phyloP scores from a whole-genome alignment of 208 protist species.

The Acanthamoeba lenticulata region DNA sequence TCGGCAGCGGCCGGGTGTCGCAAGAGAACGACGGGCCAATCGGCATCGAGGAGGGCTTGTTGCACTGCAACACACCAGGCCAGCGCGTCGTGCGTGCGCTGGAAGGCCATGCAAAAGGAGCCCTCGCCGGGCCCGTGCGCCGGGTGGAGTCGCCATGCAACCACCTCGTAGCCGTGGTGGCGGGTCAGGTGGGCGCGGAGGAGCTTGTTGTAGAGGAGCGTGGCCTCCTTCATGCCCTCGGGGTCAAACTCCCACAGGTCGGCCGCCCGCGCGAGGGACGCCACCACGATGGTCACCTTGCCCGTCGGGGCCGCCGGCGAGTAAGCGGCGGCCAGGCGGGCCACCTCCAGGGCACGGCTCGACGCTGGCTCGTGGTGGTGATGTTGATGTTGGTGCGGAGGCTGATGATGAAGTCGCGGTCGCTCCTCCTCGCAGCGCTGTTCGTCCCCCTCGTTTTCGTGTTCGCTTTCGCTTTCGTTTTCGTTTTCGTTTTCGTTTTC shows the following conservation, averaged over 20 bases:
- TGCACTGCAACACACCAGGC: neutral
- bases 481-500: too few relatives aligned
- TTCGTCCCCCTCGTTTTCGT: neutral
- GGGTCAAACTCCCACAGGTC: constrained; percentile 24
- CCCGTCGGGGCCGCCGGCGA: neutral
- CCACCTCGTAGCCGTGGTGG: constrained; percentile 45
- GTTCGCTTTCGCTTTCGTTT: neutral
- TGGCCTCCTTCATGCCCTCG: neutral
- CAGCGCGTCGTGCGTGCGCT: neutral
- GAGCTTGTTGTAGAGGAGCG: neutral
- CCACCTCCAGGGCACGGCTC: neutral
- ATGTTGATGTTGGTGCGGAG: too few relatives aligned
- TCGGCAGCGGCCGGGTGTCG: neutral
- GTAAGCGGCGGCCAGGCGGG: neutral
- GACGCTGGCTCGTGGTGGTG: too few relatives aligned
- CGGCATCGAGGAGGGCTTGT: neutral
- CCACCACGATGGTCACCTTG: constrained; percentile 20
- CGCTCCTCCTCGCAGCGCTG: too few relatives aligned
- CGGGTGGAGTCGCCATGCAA: neutral
- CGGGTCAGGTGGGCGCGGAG: neutral
- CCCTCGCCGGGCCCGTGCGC: neutral
- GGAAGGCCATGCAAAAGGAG: neutral
- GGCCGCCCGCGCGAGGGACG: neutral
- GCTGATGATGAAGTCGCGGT: too few relatives aligned
- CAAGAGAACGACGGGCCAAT: neutral